Conservation (phyloP, 2,329 filamentous ascomycete species). For the Ploettnerulaceae sp. region DNA sequence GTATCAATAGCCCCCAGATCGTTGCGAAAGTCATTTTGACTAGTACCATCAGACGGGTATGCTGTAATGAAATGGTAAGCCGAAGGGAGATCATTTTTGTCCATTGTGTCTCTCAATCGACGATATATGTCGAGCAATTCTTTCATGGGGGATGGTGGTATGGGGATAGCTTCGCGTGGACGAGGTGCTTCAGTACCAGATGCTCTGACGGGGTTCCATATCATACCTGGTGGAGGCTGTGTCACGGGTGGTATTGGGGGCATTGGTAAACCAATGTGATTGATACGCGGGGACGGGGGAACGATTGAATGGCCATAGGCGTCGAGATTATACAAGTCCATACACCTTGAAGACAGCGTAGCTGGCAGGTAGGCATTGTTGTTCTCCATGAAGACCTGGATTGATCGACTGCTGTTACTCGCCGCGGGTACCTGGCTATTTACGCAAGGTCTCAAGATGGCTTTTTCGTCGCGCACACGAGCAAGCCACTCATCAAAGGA, state of each 20-base stretch:
- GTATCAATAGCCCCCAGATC: constrained; percentile 53
- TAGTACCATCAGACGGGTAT: not conserved
- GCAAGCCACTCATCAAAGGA: constrained; percentile 50
- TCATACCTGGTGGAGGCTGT: constrained; percentile 28
- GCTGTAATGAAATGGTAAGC: constrained; percentile 29
- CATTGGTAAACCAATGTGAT: not conserved
- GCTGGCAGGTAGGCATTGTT: constrained; percentile 24
- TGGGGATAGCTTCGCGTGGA: constrained; percentile 33
- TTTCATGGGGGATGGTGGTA: constrained; percentile 36
- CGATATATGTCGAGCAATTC: constrained; percentile 59
- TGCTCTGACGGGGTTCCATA: constrained; percentile 38
- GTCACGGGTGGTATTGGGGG: constrained; percentile 11
- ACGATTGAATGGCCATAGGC: no score
- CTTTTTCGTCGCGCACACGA: constrained; percentile 7
- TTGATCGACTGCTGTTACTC: constrained; percentile 10
- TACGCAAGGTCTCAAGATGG: constrained; percentile 1
- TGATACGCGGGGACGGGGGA: not conserved
- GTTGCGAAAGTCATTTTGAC: no score
- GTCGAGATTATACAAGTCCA: constrained; percentile 30
- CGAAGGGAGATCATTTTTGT: constrained; percentile 47
- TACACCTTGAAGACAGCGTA: constrained; percentile 24
- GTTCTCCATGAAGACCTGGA: constrained; percentile 27
- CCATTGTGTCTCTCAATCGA: constrained; percentile 54
- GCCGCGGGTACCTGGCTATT: constrained; percentile 15
- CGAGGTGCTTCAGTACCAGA: constrained; percentile 34